phyloP scores from a whole-genome alignment of 2,329 filamentous ascomycete genomes.

The Colletotrichum lentis region DNA sequence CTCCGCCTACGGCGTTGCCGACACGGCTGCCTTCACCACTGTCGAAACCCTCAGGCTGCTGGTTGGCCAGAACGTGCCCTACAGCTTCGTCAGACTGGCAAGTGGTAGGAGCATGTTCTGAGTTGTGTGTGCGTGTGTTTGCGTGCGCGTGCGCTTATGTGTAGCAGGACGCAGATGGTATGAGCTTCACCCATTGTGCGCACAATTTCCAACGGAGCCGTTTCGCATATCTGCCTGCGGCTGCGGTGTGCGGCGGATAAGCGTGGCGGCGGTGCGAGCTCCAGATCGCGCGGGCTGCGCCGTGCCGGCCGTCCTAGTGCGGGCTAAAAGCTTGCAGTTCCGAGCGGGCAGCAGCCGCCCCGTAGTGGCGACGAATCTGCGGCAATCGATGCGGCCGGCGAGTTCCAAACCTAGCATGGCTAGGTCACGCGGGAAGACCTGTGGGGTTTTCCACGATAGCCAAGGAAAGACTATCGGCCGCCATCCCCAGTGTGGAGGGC shows the following conservation, averaged over 20 bases:
- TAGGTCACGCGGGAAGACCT: not conserved
- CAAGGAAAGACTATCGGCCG: conserved; percentile 17
- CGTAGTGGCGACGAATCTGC: not conserved
- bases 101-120: conserved; percentile 61
- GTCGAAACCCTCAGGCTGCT: conserved; percentile 81
- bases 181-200: not conserved
- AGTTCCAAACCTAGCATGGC: conserved; percentile 3
- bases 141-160: too few relatives aligned
- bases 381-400: not conserved
- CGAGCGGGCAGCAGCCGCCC: not conserved
- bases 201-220: not conserved
- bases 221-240: not conserved
- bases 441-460: conserved; percentile 24
- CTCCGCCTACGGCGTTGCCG: conserved; percentile 79
- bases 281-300: conserved; percentile 2
- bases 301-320: not conserved
- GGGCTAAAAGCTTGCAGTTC: not conserved
- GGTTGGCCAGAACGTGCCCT: conserved; percentile 86
- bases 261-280: not conserved
- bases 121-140: conserved; percentile 29
- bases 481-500: conserved; percentile 20
- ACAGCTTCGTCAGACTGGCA: conserved; percentile 84
- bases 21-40: conserved; percentile 84
- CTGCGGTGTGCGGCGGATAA: not conserved
- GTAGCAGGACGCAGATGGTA: not conserved